phyloP scores from a whole-genome alignment of 345 rosid species.

The Eucalyptus leucophloia region DNA sequence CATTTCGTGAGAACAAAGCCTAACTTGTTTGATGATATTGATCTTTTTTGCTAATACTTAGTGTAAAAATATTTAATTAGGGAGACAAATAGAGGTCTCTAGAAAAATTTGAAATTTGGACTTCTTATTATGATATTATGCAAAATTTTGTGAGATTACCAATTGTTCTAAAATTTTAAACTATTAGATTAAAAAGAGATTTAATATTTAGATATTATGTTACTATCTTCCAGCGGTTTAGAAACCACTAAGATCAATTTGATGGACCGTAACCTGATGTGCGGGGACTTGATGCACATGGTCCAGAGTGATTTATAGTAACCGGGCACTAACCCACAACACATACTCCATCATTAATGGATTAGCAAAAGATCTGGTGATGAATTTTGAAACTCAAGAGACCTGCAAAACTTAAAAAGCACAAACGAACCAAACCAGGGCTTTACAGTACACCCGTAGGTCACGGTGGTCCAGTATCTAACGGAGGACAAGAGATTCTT shows the following conservation, averaged over 20 bases:
- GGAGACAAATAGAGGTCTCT: no score
- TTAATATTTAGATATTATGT: no score
- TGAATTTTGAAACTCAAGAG: background rate
- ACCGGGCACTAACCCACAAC: background rate
- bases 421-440: background rate
- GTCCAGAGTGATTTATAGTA: background rate
- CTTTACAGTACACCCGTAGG: background rate
- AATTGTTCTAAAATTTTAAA: no score
- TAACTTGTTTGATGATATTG: no score
- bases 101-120: no score
- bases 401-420: background rate
- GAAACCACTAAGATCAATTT: no score
- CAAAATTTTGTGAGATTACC: no score
- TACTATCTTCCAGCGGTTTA: background rate
- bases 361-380: background rate
- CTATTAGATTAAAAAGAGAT: no score
- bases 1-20: no score
- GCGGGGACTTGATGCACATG: background rate
- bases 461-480: background rate
- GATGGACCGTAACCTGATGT: background rate
- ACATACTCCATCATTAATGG: background rate
- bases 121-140: accelerated
- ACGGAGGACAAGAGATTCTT: background rate
- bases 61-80: accelerated
- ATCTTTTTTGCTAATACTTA: no score